Conservation (phyloP, 208 protist species). For the Wallacemonas sp. region DNA sequence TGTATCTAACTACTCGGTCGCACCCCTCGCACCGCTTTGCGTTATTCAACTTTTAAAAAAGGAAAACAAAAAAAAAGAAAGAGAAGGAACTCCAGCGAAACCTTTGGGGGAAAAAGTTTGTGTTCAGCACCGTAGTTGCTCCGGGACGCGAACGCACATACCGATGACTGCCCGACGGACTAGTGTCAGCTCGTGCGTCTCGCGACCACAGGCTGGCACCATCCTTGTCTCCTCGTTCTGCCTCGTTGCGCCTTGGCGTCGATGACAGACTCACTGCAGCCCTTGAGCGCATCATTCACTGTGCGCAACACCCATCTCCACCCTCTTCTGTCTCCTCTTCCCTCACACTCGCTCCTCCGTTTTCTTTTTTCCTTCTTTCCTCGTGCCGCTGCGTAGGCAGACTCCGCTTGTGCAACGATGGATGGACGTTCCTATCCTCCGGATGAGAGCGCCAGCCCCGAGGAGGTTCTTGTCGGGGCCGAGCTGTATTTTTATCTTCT, state of each 20-base stretch:
- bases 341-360: background rate
- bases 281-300: too few species aligned
- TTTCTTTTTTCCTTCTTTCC: background rate
- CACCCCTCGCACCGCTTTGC: background rate
- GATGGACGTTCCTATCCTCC: background rate
- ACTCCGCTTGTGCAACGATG: background rate
- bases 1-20: background rate
- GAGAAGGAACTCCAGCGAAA: background rate
- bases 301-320: too few species aligned
- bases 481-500: constrained; percentile 69
- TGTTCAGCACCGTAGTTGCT: background rate
- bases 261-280: too few species aligned
- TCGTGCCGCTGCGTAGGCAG: background rate
- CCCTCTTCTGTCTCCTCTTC: background rate
- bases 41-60: constrained; percentile 16
- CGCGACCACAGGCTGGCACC: too few species aligned
- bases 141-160: too few species aligned
- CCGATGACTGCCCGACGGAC: too few species aligned
- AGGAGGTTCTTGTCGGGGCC: constrained; percentile 61
- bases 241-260: too few species aligned
- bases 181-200: too few species aligned
- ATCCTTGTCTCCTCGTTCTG: too few species aligned
- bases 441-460: constrained; percentile 32
- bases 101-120: background rate
- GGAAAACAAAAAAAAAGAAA: constrained; percentile 13